Base-by-base conservation (phyloP, 805 yeast genomes). In the Saccharomyces jurei region DNA sequence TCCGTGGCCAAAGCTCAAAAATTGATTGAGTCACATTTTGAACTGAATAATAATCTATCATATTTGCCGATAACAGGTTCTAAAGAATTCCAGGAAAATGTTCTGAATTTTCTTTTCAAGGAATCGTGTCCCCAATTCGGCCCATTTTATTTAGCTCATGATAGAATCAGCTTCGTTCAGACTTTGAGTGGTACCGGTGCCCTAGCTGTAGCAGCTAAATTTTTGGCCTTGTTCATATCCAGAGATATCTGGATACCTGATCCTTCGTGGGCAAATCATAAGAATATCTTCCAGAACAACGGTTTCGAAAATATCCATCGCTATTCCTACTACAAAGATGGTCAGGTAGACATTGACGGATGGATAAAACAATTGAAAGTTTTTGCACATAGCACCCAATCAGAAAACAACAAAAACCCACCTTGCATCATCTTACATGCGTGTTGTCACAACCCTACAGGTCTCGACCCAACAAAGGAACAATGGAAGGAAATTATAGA, bases 401-500 rank as follows among this genome's bases (percentile, higher is more conserved):
- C 84, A 44, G 79, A 79, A 30, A 74, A 74, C 32, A 88, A 86
- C 28, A 76, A 85, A 25, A 79, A 82, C 30, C 60, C 47, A 6
- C 56, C 54, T 17, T 50, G 57, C 44, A 84, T 90, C 25, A 77
- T 91, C 54, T 79, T 91, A 57, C 98, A 91, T 71, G 96, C 96
- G 8, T 90, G 97, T 69, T 94, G 97, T 65, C 97, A 91, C 76
- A 92, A 91, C 77, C 98, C 98, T 53, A 92, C 97, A 21, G 98
- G 97, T 60, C 83, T 91, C 70, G 97, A 91, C 69, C 94, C 96
- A 57, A 82, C 89, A 17, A 71, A 74, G 28, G 87, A 82, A 59
- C 89, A 91, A 68, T 90, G 96, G 97, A 77, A 79, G 57, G 72
- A 79, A 69, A 87, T 92, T 44, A 76, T 87, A 63, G 81, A 84